A percentile compares a stretch with the other conserved stretches of the same genome.
These are phyloP conservation scores for Fraxinus angustifolia DNA, from an alignment of 305 asterid species.

Conservation along the genomic window DNA sequence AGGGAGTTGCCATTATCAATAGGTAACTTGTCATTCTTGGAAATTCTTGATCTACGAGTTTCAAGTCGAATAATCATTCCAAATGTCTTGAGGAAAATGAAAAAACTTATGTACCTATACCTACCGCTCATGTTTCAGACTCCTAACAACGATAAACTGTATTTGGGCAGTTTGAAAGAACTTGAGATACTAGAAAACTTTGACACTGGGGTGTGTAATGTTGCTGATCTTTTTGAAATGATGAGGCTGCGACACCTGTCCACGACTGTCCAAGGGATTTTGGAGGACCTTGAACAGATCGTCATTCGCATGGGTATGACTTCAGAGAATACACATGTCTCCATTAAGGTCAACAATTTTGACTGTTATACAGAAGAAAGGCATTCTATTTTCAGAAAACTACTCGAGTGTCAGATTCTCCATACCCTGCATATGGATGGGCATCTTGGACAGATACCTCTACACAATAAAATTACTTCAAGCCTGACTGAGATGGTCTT, in stretches of 20 bases:
- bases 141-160: neutral
- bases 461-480: neutral
- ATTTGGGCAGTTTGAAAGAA: neutral
- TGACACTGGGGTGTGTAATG: neutral
- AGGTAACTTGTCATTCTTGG: neutral
- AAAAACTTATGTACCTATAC: slow-evolving; percentile 22
- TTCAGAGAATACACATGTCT: neutral
- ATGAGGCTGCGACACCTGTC: neutral
- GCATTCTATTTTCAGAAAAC: neutral
- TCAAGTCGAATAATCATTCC: slow-evolving; percentile 2
- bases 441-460: neutral
- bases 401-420: neutral
- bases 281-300: neutral
- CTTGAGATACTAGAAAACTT: slow-evolving; percentile 18
- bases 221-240: neutral
- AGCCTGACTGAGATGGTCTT: slow-evolving; percentile 1
- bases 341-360: neutral
- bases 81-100: slow-evolving; percentile 15
- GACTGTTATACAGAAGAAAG: neutral
- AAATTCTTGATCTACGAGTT: neutral
- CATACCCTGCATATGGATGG: neutral
- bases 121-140: slow-evolving; percentile 16
- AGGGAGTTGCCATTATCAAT: slow-evolving; percentile 2
- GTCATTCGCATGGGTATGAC: neutral
- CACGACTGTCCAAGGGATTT: neutral